phyloP scores from a whole-genome alignment of 192 early-diverging fungal species.

The Piromyces finnis region DNA sequence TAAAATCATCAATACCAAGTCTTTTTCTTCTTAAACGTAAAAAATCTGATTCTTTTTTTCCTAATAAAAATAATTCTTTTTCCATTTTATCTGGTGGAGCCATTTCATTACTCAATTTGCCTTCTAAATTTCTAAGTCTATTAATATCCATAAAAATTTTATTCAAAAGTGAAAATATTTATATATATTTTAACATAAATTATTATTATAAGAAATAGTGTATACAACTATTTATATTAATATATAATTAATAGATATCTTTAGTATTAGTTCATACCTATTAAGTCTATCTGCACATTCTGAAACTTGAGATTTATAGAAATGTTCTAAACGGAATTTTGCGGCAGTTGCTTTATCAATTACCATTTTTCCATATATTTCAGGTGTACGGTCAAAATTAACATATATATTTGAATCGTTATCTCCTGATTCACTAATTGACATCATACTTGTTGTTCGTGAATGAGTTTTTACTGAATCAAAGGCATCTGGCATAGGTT shows the following conservation, averaged over 20 bases:
- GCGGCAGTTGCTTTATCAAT: slow-evolving; percentile 68
- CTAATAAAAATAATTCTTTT: slow-evolving; percentile 4
- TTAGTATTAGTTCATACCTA: neutral
- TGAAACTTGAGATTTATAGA: slow-evolving; percentile 71
- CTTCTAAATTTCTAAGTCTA: neutral
- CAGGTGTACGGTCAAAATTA: neutral
- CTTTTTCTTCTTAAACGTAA: slow-evolving; percentile 70
- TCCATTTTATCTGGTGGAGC: neutral
- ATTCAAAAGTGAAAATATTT: too few species aligned
- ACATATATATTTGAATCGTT: neutral
- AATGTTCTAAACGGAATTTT: slow-evolving; percentile 79
- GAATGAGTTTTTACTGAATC: neutral
- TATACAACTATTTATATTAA: too few species aligned
- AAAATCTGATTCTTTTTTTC: slow-evolving; percentile 84
- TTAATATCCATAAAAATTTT: too few species aligned
- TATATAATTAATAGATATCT: too few species aligned
- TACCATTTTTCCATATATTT: neutral
- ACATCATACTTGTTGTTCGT: neutral
- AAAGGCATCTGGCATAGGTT: neutral
- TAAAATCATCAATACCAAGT: slow-evolving; percentile 78
- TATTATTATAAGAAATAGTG: too few species aligned
- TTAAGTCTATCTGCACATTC: slow-evolving; percentile 63
- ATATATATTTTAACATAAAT: too few species aligned
- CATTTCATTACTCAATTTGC: neutral
- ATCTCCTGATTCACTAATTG: neutral